Base-by-base conservation (phyloP, 2,329 filamentous ascomycete species). In the Stylonectria norvegica region DNA sequence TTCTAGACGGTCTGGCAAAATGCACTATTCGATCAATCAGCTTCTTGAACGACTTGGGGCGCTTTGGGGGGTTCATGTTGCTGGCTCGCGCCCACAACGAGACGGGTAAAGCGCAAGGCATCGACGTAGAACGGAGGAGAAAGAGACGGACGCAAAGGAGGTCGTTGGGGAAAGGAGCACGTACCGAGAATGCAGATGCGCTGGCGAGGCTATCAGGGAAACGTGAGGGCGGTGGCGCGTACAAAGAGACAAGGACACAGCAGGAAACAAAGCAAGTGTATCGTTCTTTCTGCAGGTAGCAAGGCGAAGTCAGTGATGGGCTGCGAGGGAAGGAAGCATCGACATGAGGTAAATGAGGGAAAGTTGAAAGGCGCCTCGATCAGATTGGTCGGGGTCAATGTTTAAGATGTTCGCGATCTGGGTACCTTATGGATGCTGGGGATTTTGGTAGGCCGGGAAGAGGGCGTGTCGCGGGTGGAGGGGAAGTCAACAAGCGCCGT, bases 1-100 rank as follows among this genome's bases (percentile, higher is more conserved):
- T 51, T 27, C 47, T 56, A 12, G 37, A 41, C 27, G 48, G 41
- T 42, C 47, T 54, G 34, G 50, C 40, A 33, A 57, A 36, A 33
- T 49, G 46, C 40, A 49, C 59, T 58, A 63, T 31, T 40, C 48
- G 53, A 40, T 44, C 39, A 20, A 64, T 65, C 45, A 65, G 63
- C 44, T 52, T 61, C 33, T 53, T 49, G 19, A 64, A 52, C 34
- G 50, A 38, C 32, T 47, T 47, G 45, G 47, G 47, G 30, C 46
- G 56, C 32, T 43, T 52, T 28, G 39, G 43, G 30, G 38, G 34
- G 25, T 57, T 50, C 57, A 60, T 63, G 34, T 31, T 50, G 44
- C 29, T 38, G 34, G 36, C 30, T 22, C 36, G 4, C 5, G 14
- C 15, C 8, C 5, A 19, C 20, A 23, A 16, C 5, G 31, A 25